These are phyloP conservation scores for Phaffia rhodozyma DNA, from an alignment of 1,284 basidiomycete genomes.

Conservation along the genomic window DNA sequence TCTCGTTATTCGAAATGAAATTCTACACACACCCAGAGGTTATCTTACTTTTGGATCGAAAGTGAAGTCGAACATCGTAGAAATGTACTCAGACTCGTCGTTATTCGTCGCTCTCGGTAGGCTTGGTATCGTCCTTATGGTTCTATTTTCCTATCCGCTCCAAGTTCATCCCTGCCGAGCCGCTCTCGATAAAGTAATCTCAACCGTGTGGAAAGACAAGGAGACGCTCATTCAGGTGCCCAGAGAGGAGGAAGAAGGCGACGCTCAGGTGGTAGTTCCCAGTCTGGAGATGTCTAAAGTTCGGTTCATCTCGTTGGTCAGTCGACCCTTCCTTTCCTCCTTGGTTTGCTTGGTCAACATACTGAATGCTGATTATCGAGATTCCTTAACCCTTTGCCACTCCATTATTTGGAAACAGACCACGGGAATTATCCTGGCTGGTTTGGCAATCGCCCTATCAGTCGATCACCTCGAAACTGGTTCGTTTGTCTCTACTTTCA, in stretches of 20 bases:
- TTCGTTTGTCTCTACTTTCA: slow-evolving; percentile 36
- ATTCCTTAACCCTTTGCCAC: not conserved
- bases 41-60: slow-evolving; percentile 91
- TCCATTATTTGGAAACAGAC: not conserved
- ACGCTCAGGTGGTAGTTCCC: slow-evolving; percentile 35
- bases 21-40: slow-evolving; percentile 39
- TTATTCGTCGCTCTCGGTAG: slow-evolving; percentile 87
- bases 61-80: slow-evolving; percentile 78
- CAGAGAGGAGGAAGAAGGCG: slow-evolving; percentile 33
- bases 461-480: slow-evolving; percentile 73
- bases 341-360: slow-evolving; percentile 36
- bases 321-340: slow-evolving; percentile 51
- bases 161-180: slow-evolving; percentile 89
- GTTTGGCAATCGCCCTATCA: slow-evolving; percentile 64
- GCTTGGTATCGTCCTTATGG: slow-evolving; percentile 80
- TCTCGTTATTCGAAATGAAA: not conserved
- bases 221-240: slow-evolving; percentile 32
- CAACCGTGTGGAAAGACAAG: slow-evolving; percentile 28
- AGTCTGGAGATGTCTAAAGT: slow-evolving; percentile 50
- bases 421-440: slow-evolving; percentile 18
- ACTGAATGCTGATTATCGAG: not conserved
- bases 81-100: slow-evolving; percentile 86
- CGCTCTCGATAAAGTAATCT: slow-evolving; percentile 80
- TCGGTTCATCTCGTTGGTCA: slow-evolving; percentile 54
- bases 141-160: slow-evolving; percentile 80